These are phyloP conservation scores for Raffaelea ambrosiae DNA, from an alignment of 2,329 filamentous ascomycete species.

Conservation along the genomic window DNA sequence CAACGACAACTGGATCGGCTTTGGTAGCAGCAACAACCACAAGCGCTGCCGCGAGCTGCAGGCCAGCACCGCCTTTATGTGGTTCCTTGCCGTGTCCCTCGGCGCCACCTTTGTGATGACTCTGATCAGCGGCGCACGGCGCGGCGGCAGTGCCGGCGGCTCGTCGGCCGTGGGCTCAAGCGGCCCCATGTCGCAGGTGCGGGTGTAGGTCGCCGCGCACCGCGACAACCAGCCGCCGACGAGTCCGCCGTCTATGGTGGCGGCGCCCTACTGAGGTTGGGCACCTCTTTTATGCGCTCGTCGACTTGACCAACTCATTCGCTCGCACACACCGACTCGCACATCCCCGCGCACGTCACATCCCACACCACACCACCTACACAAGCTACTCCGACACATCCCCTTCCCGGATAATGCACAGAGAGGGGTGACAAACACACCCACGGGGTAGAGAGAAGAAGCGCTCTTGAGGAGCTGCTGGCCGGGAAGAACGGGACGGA, in stretches of 20 bases:
- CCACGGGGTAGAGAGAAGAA: no score
- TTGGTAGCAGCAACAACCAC: constrained; percentile 47
- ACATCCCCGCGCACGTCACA: background rate
- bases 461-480: constrained; percentile 9
- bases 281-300: constrained; percentile 5
- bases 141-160: constrained; percentile 33
- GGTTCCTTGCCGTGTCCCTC: constrained; percentile 64
- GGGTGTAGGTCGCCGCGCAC: constrained; percentile 20
- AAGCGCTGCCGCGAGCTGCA: constrained; percentile 69
- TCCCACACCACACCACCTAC: no score
- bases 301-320: no score
- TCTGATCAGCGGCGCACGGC: constrained; percentile 34
- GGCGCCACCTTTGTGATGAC: constrained; percentile 47
- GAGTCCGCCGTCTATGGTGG: background rate
- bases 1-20: constrained; percentile 48
- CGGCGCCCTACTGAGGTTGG: no score
- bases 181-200: constrained; percentile 49
- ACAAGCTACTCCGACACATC: no score
- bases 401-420: no score
- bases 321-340: no score
- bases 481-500: background rate
- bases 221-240: background rate
- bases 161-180: constrained; percentile 28
- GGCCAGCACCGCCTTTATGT: constrained; percentile 66
- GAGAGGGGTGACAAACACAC: no score